Base-by-base conservation (phyloP, 352 stramenopile species). In the Thalassiosira hispida region DNA sequence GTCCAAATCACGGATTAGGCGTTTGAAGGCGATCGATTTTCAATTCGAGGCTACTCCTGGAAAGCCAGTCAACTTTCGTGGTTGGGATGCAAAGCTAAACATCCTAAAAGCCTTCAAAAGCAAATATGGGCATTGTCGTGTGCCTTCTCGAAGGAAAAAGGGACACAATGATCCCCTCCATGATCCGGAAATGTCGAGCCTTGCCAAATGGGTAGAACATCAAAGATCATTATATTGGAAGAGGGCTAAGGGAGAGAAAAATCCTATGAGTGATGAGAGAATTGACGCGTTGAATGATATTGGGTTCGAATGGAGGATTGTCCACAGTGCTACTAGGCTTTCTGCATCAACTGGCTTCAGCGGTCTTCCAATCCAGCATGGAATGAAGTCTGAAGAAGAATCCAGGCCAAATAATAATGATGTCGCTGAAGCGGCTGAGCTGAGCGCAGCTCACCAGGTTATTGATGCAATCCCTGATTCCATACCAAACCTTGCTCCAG, bases 121-220 rank as follows among this genome's bases (percentile, higher is more conserved):
- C 16, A 64, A 59, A 53, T 44, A 63, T 51, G 71, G 71, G 16
- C 52, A 79, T 53, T 64, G 42, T 25, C 61, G 71, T 18, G 71
- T 79, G 18, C 55, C 52, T 40, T 18, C 31, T 20, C 7, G 46
- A 14, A 76, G 68, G 53, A 52, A 51, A 27, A 59, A 35, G 20
- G 60, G 25, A 2, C 51, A 33, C 46, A 60, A 64, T 25, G 67
- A 76, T 46, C 18, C 20, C 52, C 51, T 57, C 31, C 35, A 60
- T 52, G 47, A 72, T 72, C 47, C 27, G 14, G 63, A 70, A 35
- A 35, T 66, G 16, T 23, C 12, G 42, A 71, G 38, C 38, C 52
- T 68, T 22, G 57, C 42, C 67, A 74, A 79, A 35, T 79, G 71
- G 71, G 71, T 74, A 1, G 29, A 73, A 8, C 57, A 73, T 59